A percentile compares a stretch with the other conserved stretches of the same genome.
Evolutionary conservation across 306 rosid genomes (phyloP).

Genomic region (Gillenia trifoliata): DNA sequence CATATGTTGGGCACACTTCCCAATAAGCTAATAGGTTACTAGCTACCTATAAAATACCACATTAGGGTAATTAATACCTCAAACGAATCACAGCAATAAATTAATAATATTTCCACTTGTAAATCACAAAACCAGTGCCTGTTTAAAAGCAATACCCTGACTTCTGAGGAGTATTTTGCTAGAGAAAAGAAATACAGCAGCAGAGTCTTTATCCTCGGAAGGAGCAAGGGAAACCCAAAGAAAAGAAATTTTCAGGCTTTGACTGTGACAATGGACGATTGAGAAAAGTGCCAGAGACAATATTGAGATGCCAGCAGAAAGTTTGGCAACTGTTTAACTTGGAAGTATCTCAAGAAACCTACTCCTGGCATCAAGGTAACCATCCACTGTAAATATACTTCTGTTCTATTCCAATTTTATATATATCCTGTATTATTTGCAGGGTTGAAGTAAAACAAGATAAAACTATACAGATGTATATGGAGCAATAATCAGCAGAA

Average conservation of each 20-base stretch:
- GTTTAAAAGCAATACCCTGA: constrained; percentile 42
- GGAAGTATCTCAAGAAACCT: constrained; percentile 87
- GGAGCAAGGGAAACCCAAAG: constrained; percentile 69
- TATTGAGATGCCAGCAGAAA: constrained; percentile 85
- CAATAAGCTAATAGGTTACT: too few species aligned
- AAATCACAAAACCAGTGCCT: constrained; percentile 15
- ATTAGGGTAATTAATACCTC: too few species aligned
- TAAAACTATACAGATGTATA: too few species aligned
- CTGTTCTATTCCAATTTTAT: background rate
- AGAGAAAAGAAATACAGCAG: constrained; percentile 39
- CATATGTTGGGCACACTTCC: too few species aligned
- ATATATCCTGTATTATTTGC: too few species aligned
- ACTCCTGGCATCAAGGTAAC: constrained; percentile 56
- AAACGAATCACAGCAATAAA: background rate
- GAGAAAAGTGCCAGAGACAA: constrained; percentile 71
- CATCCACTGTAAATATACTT: constrained; percentile 7
- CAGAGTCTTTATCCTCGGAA: constrained; percentile 40
- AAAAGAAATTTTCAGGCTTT: constrained; percentile 54
- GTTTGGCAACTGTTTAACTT: constrained; percentile 79
- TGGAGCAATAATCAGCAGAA: too few species aligned
- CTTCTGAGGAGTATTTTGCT: constrained; percentile 27
- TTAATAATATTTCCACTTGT: constrained; percentile 1
- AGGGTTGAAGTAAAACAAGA: too few species aligned
- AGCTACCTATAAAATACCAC: too few species aligned
- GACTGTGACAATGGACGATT: constrained; percentile 62